Percentiles rank a stretch among this genome's conserved stretches.
Conservation (phyloP, 345 rosid species). For the Limnanthes douglasii region DNA sequence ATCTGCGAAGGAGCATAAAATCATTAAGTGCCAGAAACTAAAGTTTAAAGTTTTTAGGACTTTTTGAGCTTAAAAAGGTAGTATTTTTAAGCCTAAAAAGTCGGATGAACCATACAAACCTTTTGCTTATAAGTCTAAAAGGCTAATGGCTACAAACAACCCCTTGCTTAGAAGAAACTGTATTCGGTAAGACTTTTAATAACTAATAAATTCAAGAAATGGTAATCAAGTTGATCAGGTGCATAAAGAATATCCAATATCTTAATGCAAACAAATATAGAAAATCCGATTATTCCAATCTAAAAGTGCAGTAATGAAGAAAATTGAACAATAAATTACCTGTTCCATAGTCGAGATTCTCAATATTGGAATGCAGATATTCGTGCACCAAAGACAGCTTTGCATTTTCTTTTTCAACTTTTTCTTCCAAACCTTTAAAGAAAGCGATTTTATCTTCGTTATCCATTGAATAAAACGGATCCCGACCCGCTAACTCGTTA, state of each 20-base stretch:
- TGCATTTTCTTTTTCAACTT: constrained; percentile 67
- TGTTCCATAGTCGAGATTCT: constrained; percentile 86
- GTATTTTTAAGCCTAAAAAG: too few relatives aligned
- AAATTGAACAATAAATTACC: constrained; percentile 25
- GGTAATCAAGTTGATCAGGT: constrained; percentile 3
- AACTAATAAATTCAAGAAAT: constrained; percentile 6
- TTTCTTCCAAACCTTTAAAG: constrained; percentile 74
- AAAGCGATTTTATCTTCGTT: constrained; percentile 59
- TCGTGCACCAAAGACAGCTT: constrained; percentile 51
- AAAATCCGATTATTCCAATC: not conserved
- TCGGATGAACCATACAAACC: too few relatives aligned
- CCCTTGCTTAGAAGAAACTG: too few relatives aligned
- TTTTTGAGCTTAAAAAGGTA: too few relatives aligned
- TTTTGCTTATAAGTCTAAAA: too few relatives aligned
- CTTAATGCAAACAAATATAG: not conserved
- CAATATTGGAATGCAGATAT: constrained; percentile 77
- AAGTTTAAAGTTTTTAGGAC: too few relatives aligned
- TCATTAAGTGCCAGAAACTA: too few relatives aligned
- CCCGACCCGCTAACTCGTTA: constrained; percentile 70
- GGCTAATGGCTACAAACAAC: too few relatives aligned
- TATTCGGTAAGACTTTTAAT: too few relatives aligned
- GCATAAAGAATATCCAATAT: constrained; percentile 4
- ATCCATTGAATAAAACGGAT: constrained; percentile 71
- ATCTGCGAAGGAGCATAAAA: constrained; percentile 30
- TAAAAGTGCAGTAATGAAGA: not conserved